Evolutionary conservation across 805 yeast species (phyloP).

Genomic region (Candida jianshihensis): DNA sequence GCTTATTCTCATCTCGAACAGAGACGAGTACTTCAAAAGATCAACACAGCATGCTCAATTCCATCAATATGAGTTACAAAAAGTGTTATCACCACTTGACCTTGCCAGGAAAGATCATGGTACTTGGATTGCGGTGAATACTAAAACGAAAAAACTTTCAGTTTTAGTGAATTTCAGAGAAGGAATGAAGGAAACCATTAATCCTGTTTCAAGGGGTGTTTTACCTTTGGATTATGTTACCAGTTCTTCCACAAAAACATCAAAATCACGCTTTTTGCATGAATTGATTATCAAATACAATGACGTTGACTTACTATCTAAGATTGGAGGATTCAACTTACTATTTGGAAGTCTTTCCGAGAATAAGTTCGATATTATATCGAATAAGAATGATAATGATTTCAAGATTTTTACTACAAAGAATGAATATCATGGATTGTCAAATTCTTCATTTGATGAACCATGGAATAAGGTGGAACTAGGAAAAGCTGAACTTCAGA

Average conservation of each 20-base stretch:
- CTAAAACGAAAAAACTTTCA: conserved; percentile 49
- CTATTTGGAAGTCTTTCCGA: conserved; percentile 29
- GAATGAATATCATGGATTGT: conserved; percentile 45
- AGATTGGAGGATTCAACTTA: conserved; percentile 27
- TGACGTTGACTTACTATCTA: conserved; percentile 14
- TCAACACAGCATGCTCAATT: conserved; percentile 56
- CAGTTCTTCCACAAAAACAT: conserved; percentile 8
- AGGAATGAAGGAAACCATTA: conserved; percentile 18
- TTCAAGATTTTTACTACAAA: conserved; percentile 23
- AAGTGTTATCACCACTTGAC: conserved; percentile 64
- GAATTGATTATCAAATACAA: conserved; percentile 12
- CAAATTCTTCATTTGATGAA: conserved; percentile 57
- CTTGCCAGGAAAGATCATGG: conserved; percentile 70
- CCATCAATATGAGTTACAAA: conserved; percentile 25
- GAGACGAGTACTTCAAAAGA: conserved; percentile 80
- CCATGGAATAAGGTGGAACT: conserved; percentile 70
- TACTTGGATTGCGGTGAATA: conserved; percentile 81
- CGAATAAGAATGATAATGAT: conserved; percentile 19
- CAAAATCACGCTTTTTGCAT: conserved; percentile 17
- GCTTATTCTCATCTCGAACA: conserved; percentile 67
- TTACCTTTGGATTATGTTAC: conserved; percentile 35
- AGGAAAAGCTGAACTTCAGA: conserved; percentile 43
- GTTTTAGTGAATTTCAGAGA: conserved; percentile 74
- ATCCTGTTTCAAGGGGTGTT: conserved; percentile 37
- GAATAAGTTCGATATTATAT: conserved; percentile 24